phyloP scores from a whole-genome alignment of 2,329 filamentous ascomycete species.

The Coniella vitis region DNA sequence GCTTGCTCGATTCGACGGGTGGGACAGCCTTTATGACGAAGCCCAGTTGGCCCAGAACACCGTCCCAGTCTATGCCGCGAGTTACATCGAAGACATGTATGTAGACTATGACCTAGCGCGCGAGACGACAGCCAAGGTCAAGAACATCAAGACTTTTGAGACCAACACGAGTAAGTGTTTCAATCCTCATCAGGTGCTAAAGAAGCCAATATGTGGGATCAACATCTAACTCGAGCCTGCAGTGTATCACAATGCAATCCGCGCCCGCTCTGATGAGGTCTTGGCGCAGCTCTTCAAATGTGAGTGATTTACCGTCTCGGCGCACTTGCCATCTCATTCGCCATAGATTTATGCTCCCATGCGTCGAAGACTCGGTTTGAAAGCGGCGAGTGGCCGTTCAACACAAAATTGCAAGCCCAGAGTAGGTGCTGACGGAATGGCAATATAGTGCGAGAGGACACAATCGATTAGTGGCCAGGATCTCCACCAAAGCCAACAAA shows the following conservation, averaged over 20 bases:
- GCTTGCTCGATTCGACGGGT: conserved; percentile 52
- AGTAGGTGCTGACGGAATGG: not conserved
- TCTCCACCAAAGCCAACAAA: too few species aligned
- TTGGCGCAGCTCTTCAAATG: conserved; percentile 64
- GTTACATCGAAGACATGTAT: conserved; percentile 67
- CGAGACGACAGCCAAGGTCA: conserved; percentile 64
- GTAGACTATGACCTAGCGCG: conserved; percentile 57
- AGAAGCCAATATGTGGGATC: not conserved
- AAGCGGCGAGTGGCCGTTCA: not conserved
- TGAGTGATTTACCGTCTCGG: not conserved
- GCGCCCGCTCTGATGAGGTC: conserved; percentile 67
- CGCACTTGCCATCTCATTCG: not conserved
- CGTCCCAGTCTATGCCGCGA: conserved; percentile 61
- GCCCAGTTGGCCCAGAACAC: conserved; percentile 54
- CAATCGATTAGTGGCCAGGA: not conserved
- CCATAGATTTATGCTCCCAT: not conserved
- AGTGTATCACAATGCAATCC: conserved; percentile 72
- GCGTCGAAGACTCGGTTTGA: not conserved
- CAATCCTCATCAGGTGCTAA: conserved; percentile 31
- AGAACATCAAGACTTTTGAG: conserved; percentile 70
- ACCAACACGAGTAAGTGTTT: conserved; percentile 59
- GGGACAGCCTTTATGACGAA: conserved; percentile 58
- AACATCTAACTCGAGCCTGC: not conserved
- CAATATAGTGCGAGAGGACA: not conserved
- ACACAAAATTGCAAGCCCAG: too few species aligned